Evolutionary conservation across 179 eudicot species (phyloP), one percentile per base, ranked within the genome.

Genomic region (Beta lomatogona): DNA sequence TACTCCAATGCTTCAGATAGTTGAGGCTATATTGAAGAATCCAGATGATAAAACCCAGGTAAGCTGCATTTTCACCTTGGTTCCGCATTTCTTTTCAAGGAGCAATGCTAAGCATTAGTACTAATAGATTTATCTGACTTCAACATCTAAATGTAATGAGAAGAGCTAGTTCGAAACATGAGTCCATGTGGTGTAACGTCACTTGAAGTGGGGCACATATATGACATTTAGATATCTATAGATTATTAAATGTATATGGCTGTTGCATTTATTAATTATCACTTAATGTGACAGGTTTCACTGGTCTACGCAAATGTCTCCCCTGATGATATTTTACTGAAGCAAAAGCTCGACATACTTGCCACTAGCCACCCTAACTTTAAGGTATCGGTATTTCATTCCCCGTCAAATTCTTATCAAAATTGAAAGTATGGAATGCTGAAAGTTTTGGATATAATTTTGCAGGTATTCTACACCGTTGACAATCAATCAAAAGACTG

Each of bases 1-100:
- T 79, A 93, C 99, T 77, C 99, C 99, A 67, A 96, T 96, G 99
- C 97, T 96, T 80, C 99, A 96, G 88, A 82, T 96, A 57, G 92
- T 88, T 73, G 98, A 96, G 85, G 97, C 95, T 74, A 90, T 94
- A 65, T 89, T 96, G 69, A 94, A 90, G 88, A 96, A 94, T 85
- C 93, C 97, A 48, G 94, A 94, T 82, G 99, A 96, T 79, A 90
- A 82, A 59, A 96, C 98, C 50, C 91, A 96, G 93, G 99, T 92
- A 75, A 72, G 84, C 68, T 73, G 9, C 79, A 59, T 46, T 28
- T 82, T 80, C 46, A 45, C 58, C 71, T 44, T 45, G 54, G 60
- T 16, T 59, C 16, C 2, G 59, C 13, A 48, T 15, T 41, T 68
- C 11, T 45, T 41, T 36, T 15, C 15, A 68, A 15, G 36, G 36